Evolutionary conservation across 2,329 filamentous ascomycete genomes (phyloP).

Genomic region (Xylariaceae sp.): DNA sequence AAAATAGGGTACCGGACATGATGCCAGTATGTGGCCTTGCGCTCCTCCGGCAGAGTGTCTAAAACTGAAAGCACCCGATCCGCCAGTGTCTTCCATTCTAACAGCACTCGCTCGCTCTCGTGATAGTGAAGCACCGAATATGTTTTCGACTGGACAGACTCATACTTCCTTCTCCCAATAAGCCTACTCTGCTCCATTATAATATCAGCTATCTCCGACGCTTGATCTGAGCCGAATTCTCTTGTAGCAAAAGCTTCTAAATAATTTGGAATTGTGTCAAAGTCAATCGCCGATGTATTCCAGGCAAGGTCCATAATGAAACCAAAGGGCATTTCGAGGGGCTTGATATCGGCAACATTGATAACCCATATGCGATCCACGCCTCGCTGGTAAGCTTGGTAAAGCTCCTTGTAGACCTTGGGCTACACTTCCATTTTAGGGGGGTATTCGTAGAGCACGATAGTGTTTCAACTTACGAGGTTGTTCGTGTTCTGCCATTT

Average conservation of each 20-base stretch:
- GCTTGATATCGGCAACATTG: conserved; percentile 71
- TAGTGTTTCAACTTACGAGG: conserved; percentile 52
- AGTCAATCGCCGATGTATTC: conserved; percentile 55
- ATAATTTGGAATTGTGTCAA: conserved; percentile 48
- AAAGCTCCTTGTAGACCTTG: conserved; percentile 53
- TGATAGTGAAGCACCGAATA: conserved; percentile 65
- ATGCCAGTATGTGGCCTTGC: conserved; percentile 63
- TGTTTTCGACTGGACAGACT: conserved; percentile 61
- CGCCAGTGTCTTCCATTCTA: conserved; percentile 57
- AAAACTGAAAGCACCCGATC: conserved; percentile 53
- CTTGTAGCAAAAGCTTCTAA: conserved; percentile 53
- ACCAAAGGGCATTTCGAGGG: conserved; percentile 46
- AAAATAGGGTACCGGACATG: conserved; percentile 65
- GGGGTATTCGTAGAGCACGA: not conserved
- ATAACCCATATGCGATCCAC: conserved; percentile 69
- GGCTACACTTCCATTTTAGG: conserved; percentile 10
- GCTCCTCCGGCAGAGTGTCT: conserved; percentile 47
- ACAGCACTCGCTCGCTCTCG: conserved; percentile 61
- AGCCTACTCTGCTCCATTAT: conserved; percentile 58
- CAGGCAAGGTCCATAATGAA: conserved; percentile 53
- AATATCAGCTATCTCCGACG: conserved; percentile 53
- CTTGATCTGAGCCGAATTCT: conserved; percentile 55
- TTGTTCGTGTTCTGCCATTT: conserved; percentile 71
- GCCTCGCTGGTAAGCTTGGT: conserved; percentile 62
- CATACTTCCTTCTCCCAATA: conserved; percentile 62